Evolutionary conservation across 164 flowering plant genomes (phyloP).

Genomic region (Sedum album): DNA sequence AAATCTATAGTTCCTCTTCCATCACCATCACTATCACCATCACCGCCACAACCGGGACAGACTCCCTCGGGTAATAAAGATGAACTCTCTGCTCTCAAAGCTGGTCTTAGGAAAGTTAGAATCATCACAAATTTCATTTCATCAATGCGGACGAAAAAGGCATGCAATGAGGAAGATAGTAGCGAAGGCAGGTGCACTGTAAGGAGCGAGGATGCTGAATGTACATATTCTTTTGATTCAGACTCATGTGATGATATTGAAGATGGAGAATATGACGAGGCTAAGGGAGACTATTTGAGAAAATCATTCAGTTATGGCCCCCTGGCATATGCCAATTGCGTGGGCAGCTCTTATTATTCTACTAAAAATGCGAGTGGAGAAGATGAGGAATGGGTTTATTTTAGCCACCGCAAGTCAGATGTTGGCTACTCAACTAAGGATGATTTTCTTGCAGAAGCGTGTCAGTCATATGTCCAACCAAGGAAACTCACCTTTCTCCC

Average conservation of each 20-base stretch:
- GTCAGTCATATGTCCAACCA: conserved; percentile 34
- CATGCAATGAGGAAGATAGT: conserved; percentile 67
- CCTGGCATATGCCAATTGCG: conserved; percentile 74
- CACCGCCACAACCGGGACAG: conserved; percentile 42
- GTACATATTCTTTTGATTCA: conserved; percentile 61
- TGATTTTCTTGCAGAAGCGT: conserved; percentile 30
- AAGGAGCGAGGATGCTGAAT: conserved; percentile 76
- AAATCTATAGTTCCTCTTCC: conserved; percentile 42
- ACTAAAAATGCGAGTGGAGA: conserved; percentile 37
- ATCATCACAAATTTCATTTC: conserved; percentile 77
- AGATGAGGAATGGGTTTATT: conserved; percentile 78
- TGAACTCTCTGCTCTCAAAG: conserved; percentile 92
- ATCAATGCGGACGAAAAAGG: conserved; percentile 62
- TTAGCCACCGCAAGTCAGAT: conserved; percentile 78
- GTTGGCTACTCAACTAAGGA: conserved; percentile 47
- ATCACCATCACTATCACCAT: conserved; percentile 33
- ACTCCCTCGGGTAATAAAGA: conserved; percentile 51
- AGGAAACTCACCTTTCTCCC: conserved; percentile 71
- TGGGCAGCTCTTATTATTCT: conserved; percentile 58
- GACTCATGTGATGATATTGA: conserved; percentile 71
- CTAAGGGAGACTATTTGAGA: conserved; percentile 42
- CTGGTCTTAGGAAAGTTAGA: conserved; percentile 85
- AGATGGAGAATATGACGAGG: conserved; percentile 60
- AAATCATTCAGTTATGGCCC: conserved; percentile 88
- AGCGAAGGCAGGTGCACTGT: conserved; percentile 68